phyloP scores from a whole-genome alignment of 306 rosid genomes.

The Mimosa bimucronata region DNA sequence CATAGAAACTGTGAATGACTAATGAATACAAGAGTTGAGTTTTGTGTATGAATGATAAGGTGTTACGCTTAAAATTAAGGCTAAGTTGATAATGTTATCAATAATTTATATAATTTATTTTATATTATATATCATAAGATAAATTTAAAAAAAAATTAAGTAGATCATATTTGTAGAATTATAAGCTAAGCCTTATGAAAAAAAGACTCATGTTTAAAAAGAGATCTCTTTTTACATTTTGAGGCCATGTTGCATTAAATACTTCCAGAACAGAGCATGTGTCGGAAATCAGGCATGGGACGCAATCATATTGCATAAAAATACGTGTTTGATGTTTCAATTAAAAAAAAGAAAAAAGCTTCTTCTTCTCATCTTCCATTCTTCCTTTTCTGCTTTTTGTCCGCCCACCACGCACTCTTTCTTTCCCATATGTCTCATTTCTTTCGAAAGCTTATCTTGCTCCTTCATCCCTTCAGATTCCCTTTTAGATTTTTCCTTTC shows the following conservation, averaged over 20 bases:
- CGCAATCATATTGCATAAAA: not conserved
- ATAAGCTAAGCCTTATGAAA: too few species aligned
- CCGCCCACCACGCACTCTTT: too few species aligned
- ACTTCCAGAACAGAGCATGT: not conserved
- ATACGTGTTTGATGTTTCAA: not conserved
- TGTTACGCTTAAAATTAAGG: too few species aligned
- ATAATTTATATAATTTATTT: too few species aligned
- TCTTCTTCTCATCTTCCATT: not conserved
- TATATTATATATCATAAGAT: too few species aligned
- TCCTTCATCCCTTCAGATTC: not conserved
- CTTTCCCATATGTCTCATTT: not conserved
- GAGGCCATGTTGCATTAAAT: too few species aligned
- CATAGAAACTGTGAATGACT: too few species aligned
- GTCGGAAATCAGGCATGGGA: not conserved
- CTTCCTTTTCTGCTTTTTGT: not conserved
- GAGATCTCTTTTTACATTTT: too few species aligned
- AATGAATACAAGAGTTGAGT: too few species aligned
- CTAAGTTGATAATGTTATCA: not conserved
- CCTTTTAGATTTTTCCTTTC: not conserved
- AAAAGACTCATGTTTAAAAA: not conserved
- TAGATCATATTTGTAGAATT: too few species aligned
- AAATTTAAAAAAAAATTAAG: too few species aligned
- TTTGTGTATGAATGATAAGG: too few species aligned
- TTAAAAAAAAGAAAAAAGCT: not conserved
- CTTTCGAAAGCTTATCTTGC: slow-evolving; percentile 8